Evolutionary conservation across 2,329 filamentous ascomycete species (phyloP), one percentile per base, ranked within the genome.

Genomic region (Pyrenophora teres): DNA sequence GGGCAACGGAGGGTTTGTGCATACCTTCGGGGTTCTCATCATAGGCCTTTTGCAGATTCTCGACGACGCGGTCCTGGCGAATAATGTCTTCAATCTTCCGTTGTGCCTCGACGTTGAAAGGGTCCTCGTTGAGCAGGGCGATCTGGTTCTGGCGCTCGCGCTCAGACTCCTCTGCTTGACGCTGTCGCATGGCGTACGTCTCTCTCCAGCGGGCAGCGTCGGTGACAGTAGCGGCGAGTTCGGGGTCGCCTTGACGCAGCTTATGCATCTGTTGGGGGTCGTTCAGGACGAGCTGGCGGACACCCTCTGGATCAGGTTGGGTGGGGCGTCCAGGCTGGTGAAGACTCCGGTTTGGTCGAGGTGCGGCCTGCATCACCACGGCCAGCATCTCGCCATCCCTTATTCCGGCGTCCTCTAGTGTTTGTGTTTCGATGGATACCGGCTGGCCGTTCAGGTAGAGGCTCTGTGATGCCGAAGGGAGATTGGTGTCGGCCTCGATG

Each of bases 21-120:
- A 65, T 77, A 95, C 93, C 93, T 83, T 97, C 94, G 0, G 94
- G 94, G 68, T 95, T 96, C 76, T 97, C 88, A 76, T 97, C 93
- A 83, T 97, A 93, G 36, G 94, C 94, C 76, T 92, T 94, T 70
- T 97, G 92, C 54, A 97, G 76, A 69, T 99, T 99, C 77, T 97
- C 92, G 74, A 93, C 92, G 39, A 99, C 93, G 13, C 88, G 83
- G 76, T 97, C 90, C 75, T 97, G 90, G 48, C 94, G 87, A 69
- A 99, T 99, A 76, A 97, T 95, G 77, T 99, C 94, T 70, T 94
- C 93, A 57, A 99, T 99, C 77, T 88, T 90, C 40, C 83, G 83
- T 76, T 99, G 94, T 7, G 92, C 90, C 59, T 97, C 92, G 21
- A 91, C 78, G 70, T 99, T 93, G 76, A 97, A 97, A 0, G 93